Evolutionary conservation across 2,329 filamentous ascomycete genomes (phyloP), one percentile per base, ranked within the genome.

Genomic region (Aspergillus latus): DNA sequence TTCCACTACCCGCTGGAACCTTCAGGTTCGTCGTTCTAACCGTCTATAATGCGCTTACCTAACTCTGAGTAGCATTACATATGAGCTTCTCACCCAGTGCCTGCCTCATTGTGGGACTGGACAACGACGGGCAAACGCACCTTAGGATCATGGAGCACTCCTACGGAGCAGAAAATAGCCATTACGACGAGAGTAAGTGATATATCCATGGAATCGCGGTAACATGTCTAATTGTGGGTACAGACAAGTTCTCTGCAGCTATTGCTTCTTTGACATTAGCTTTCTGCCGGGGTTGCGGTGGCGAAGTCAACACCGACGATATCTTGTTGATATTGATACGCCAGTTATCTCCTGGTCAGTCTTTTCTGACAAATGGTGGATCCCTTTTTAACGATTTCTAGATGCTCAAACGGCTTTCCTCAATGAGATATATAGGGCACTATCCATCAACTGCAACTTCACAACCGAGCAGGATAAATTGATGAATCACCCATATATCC

Each of bases 391-490:
- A 61, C 72, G 59, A 69, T 39, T 40, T 42, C 53, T 65, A 86
- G 83, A 81, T 49, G 85, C 88, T 61, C 76, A 84, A 52, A 78
- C 80, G 42, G 80, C 86, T 56, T 86, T 87, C 78, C 76, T 89
- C 51, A 80, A 78, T 40, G 86, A 89, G 61, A 77, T 92, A 10
- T 85, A 90, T 51, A 80, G 84, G 40, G 84, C 89, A 56, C 77
- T 92, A 50, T 88, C 87, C 60, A 80, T 90, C 30, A 85, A 87
- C 49, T 84, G 92, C 48, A 93, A 97, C 74, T 95, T 92, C 68
- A 88, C 90, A 0, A 83, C 89, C 48, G 90, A 96, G 58, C 84
- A 88, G 63, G 87, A 93, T 68, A 81, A 86, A 57, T 77, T 96
- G 34, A 83, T 94, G 61, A 81, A 87, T 58, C 92, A 94, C 65